Evolutionary conservation across 208 protist genomes (phyloP).

Genomic region (Trichomonas tenax): DNA sequence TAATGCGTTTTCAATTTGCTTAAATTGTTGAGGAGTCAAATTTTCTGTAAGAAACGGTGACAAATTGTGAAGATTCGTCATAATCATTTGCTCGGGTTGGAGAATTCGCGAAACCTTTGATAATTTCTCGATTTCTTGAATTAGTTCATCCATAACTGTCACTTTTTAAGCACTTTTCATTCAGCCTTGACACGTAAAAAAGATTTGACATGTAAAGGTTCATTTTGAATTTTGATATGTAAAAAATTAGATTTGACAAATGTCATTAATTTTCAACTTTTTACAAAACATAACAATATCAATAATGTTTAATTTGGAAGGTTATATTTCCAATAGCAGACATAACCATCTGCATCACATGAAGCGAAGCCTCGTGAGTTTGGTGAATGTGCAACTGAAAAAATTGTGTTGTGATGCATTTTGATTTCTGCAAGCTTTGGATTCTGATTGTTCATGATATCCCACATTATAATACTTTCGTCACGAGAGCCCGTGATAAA

Average conservation of each 20-base stretch:
- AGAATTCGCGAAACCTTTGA: neutral
- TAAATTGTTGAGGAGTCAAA: neutral
- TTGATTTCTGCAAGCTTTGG: neutral
- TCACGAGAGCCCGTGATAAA: neutral
- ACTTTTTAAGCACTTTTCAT: neutral
- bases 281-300: too few species aligned
- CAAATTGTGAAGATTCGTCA: neutral
- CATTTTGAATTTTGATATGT: too few species aligned
- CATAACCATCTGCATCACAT: neutral
- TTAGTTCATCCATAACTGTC: neutral
- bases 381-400: neutral
- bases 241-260: too few species aligned
- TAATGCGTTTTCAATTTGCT: neutral
- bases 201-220: too few species aligned
- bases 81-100: neutral
- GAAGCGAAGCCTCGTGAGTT: neutral
- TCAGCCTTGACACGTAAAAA: too few species aligned
- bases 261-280: too few species aligned
- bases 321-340: neutral
- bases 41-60: neutral
- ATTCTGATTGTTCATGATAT: neutral
- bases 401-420: neutral
- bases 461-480: neutral
- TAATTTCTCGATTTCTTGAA: neutral
- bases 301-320: neutral